Evolutionary conservation across 306 rosid species (phyloP), one percentile per base, ranked within the genome.

Genomic region (Purshia tridentata): DNA sequence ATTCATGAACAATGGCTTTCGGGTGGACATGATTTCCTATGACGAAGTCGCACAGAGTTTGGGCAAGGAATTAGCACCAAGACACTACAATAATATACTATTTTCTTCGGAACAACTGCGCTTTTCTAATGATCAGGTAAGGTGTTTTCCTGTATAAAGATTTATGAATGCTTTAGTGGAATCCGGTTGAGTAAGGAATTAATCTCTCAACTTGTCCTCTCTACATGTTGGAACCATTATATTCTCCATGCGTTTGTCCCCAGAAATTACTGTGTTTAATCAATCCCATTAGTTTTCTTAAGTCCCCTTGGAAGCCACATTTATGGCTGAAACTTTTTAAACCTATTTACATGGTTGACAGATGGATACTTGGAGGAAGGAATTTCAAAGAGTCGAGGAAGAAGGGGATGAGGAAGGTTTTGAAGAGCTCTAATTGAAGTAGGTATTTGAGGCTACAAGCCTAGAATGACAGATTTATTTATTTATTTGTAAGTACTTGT

Each of bases 371-470:
- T 85, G 88, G 88, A 80, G 86, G 72, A 76, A 67, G 23, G 86
- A 86, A 80, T 82, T 86, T 40, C 86, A 70, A 62, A 83, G 92
- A 86, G 51, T 85, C 49, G 90, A 88, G 60, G 85, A 82, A 42
- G 87, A 86, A 60, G 91, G 87, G 59, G 91, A 90, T 53, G 91
- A 88, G 82, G 96, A 90, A 14, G 91, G 90, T 9, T 90, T 90
- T 74, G 90, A 90, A 75, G 93, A 90, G 84, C 79, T 88, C 42
- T 86, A 70, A 73, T 44, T 42, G 61, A 19, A 55, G n/a, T n/a
- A n/a, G n/a, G n/a, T n/a, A n/a, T n/a, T 18, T 53, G 60, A 6
- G 39, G 73, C 48, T 41, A 1, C 35, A 29, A 29, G 2, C 35
- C 35, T 29, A 9, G 6, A 7, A 55, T 23, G 19, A 45, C 18